Evolutionary conservation across 1,284 basidiomycete species (phyloP), one percentile per base, ranked within the genome.

Genomic region (Puccinia brachypodii): DNA sequence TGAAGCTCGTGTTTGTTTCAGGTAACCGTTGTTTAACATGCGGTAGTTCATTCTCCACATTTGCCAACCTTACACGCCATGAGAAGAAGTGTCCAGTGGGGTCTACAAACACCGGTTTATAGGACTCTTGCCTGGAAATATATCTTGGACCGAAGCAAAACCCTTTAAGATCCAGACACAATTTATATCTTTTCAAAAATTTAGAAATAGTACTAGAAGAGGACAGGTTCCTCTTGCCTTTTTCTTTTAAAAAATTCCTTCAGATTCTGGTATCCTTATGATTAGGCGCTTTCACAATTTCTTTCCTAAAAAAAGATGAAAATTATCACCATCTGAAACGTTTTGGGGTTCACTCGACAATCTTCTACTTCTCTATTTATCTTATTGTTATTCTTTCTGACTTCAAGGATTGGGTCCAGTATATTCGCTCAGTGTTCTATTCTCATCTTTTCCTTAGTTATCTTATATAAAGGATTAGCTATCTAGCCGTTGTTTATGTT

Each of bases 1-100:
- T 22, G 3, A 50, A 50, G n/a, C n/a, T 68, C 44, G 22, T 19
- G 47, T 28, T 72, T 72, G 44, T 36, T 40, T 74, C 50, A 81
- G 80, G 80, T 33, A 81, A 81, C 28, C 71, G 80, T 28, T 81
- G 80, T 60, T 56, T 81, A 74, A 81, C 80, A 11, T 81, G 80
- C 64, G 80, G 80, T 25, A 81, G 80, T 64, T 75, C 80, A 33
- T 81, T 81, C 50, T 81, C 80, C 16, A 81, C 80, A 14, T 81
- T 81, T 60, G 80, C 80, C 62, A 81, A 81, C 38, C 80, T 81
- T 14, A 81, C 80, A 11, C 58, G 80, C 25, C 80, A 81, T 44
- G 80, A 81, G 53, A 81, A 81, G 62, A 81, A 75, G 22, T 81
- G 80, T 50, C 60, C 74, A 0, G 25, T 76, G 36, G 56, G 9